Base-by-base conservation (phyloP, 2,329 filamentous ascomycete species). In the Phaeosphaeria sp. region DNA sequence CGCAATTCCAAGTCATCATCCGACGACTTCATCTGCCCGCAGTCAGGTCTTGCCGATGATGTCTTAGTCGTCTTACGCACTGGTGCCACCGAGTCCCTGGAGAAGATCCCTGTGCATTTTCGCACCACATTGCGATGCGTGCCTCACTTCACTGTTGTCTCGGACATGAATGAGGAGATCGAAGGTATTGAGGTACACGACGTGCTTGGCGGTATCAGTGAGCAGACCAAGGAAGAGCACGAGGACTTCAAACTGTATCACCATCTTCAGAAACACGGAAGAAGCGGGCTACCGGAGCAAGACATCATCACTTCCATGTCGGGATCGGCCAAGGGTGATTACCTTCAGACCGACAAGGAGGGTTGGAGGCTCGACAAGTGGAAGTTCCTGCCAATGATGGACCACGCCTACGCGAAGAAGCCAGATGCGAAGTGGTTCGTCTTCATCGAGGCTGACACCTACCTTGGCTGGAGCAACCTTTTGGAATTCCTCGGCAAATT, bases 61-160 rank as follows among this genome's bases (percentile, higher is more conserved):
- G 73, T 87, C 13, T 79, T 87, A 24, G 81, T 88, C 5, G 77
- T 87, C n/a, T 77, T 88, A 61, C 84, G 85, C 60, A 88, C 86
- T 1, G 86, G 86, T 43, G 84, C 85, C 17, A 87, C 84, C 17
- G 86, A 88, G 71, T 81, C 84, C 18, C 78, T 79, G 46, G 80
- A 84, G 49, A 87, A 87, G 67, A 77, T 88, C 11, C 85, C 86
- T 2, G 77, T 83, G 15, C 85, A 87, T 71, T 81, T 87, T 64
- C 73, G 79, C 55, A 87, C 85, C 0, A 86, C 84, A 0, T 75
- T 88, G 42, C 78, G 79, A 67, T 88, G 86, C 71, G 79, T 85
- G 56, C 82, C 83, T 43, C 73, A 87, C 71, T 84, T 82, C 56
- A 77, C 83, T 36, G 79, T 89, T 56, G 84, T 85, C 69, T 87